phyloP scores from a whole-genome alignment of 2,329 filamentous ascomycete species.

The Fusarium compactum region DNA sequence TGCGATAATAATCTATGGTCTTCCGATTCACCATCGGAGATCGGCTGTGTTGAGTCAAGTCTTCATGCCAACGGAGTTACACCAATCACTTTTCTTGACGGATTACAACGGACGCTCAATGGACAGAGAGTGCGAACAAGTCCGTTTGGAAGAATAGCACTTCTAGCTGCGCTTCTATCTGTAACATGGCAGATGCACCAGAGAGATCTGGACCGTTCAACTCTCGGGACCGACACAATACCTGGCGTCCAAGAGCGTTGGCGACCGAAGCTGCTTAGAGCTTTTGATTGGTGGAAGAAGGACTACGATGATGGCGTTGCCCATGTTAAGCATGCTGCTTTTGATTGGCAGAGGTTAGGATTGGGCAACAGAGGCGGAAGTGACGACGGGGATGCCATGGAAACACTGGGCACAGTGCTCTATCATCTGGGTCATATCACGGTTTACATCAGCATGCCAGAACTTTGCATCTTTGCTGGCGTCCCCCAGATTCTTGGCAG shows the following conservation, averaged over 20 bases:
- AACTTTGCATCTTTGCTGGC: conserved; percentile 47
- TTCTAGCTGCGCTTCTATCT: conserved; percentile 43
- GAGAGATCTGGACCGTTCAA: conserved; percentile 45
- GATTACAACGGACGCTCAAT: conserved; percentile 44
- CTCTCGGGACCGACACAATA: conserved; percentile 44
- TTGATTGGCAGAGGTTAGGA: conserved; percentile 47
- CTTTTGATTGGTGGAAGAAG: conserved; percentile 49
- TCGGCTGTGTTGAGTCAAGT: conserved; percentile 48
- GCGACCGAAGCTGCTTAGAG: conserved; percentile 45
- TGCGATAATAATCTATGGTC: conserved; percentile 49
- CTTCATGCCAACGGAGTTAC: conserved; percentile 47
- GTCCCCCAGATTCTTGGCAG: conserved; percentile 46
- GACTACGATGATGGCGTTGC: conserved; percentile 48
- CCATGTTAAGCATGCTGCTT: conserved; percentile 46
- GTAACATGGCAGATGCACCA: conserved; percentile 49
- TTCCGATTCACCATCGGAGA: conserved; percentile 47
- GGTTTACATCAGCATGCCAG: conserved; percentile 48
- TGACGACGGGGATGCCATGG: conserved; percentile 47
- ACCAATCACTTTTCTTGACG: conserved; percentile 47
- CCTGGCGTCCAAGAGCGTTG: conserved; percentile 47
- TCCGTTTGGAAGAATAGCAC: conserved; percentile 46
- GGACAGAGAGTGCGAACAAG: conserved; percentile 46
- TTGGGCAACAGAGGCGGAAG: conserved; percentile 45
- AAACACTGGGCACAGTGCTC: conserved; percentile 45
- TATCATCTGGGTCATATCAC: conserved; percentile 48